phyloP scores from a whole-genome alignment of 768 basidiomycete genomes.

The Strobilomyces confusus region DNA sequence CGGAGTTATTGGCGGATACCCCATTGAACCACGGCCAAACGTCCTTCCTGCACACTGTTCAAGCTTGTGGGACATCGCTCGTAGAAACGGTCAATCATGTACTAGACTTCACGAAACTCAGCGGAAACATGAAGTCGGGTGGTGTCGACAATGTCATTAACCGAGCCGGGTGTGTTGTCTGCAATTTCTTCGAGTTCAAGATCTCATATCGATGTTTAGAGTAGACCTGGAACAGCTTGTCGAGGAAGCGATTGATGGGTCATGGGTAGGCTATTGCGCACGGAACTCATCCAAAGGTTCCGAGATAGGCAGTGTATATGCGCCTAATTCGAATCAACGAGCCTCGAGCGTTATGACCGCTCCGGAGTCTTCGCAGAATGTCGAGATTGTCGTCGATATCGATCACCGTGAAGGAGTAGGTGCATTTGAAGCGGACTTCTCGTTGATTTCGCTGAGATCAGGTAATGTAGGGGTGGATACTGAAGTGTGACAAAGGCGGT shows the following conservation, averaged over 20 bases:
- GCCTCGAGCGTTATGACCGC: conserved; percentile 38
- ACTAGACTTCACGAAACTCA: conserved; percentile 92
- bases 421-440: conserved; percentile 2
- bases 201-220: conserved; percentile 22
- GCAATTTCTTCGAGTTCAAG: not conserved
- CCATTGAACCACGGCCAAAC: conserved; percentile 73
- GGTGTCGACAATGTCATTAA: conserved; percentile 74
- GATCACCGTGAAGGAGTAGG: conserved; percentile 65
- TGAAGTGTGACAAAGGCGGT: conserved; percentile 90
- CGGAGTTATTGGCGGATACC: conserved; percentile 86
- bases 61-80: conserved; percentile 92
- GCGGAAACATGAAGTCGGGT: conserved; percentile 76
- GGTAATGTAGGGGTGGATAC: conserved; percentile 66
- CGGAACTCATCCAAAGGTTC: conserved; percentile 67
- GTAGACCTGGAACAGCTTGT: conserved; percentile 79
- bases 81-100: conserved; percentile 98
- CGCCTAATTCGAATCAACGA: conserved; percentile 56
- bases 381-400: conserved; percentile 89
- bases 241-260: conserved; percentile 89
- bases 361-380: conserved; percentile 39
- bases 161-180: conserved; percentile 51
- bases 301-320: conserved; percentile 91
- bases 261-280: conserved; percentile 90
- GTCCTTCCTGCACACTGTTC: conserved; percentile 89
- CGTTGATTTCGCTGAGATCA: conserved; percentile 3